Conservation (phyloP, 1,284 basidiomycete genomes). For the Ustilago tritici region DNA sequence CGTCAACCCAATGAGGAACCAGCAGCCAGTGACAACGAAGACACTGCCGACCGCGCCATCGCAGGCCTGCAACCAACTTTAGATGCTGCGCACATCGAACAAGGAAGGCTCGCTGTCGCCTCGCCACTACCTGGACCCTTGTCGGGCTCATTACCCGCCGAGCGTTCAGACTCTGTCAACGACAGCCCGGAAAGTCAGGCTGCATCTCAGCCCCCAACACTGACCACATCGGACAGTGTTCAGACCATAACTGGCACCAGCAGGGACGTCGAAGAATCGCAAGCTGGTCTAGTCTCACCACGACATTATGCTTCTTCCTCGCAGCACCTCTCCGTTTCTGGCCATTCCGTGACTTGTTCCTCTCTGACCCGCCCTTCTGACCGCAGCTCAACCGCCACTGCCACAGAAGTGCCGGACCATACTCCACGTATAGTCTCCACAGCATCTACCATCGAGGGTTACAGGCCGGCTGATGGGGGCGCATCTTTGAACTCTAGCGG, state of each 20-base stretch:
- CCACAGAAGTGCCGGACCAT: constrained; percentile 15
- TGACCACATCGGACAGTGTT: constrained; percentile 19
- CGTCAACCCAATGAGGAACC: neutral
- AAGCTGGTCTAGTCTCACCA: neutral
- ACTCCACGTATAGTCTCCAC: constrained; percentile 28
- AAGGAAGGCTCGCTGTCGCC: constrained; percentile 13
- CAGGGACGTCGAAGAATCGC: neutral
- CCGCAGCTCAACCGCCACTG: constrained; percentile 33
- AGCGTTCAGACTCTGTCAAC: constrained; percentile 1
- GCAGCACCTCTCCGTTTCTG: constrained; percentile 30
- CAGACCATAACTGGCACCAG: constrained; percentile 16
- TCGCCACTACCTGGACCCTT: constrained; percentile 12
- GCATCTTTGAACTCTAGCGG: neutral
- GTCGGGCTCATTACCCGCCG: constrained; percentile 11
- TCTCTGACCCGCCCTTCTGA: constrained; percentile 18
- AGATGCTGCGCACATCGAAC: constrained; percentile 20
- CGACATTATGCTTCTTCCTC: neutral
- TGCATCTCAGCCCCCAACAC: neutral
- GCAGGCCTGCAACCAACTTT: constrained; percentile 11
- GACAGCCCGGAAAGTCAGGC: constrained; percentile 7
- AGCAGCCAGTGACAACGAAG: constrained; percentile 9
- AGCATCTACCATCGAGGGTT: constrained; percentile 35
- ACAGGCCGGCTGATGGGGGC: neutral
- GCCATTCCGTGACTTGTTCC: constrained; percentile 10
- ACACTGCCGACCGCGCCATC: constrained; percentile 22